Percentiles rank a stretch among this genome's conserved stretches.
phyloP scores from a whole-genome alignment of 768 basidiomycete genomes.

The Vararia minispora region DNA sequence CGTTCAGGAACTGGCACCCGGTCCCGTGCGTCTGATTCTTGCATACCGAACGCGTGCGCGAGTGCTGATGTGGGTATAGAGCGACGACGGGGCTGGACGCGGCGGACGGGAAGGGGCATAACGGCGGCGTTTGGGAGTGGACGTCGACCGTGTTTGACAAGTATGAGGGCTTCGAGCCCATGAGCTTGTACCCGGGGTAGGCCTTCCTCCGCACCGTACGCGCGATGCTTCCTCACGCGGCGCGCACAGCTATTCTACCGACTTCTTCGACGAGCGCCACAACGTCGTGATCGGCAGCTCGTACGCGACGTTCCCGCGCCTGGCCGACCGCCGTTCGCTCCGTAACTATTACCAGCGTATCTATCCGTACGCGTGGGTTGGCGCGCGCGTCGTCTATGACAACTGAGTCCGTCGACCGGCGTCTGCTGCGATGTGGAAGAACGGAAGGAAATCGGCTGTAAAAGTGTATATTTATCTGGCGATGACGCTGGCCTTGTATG shows the following conservation, averaged over 20 bases:
- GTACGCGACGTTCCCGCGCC: slow-evolving; percentile 73
- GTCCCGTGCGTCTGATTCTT: slow-evolving; percentile 51
- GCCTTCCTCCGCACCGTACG: slow-evolving; percentile 4
- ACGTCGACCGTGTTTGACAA: slow-evolving; percentile 69
- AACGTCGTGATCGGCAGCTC: slow-evolving; percentile 87
- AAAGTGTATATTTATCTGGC: no score
- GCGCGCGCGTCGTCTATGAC: slow-evolving; percentile 60
- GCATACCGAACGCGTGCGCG: background rate
- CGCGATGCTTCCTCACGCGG: background rate
- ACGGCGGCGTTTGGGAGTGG: slow-evolving; percentile 99
- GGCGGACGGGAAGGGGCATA: slow-evolving; percentile 51
- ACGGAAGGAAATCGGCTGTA: no score
- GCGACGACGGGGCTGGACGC: slow-evolving; percentile 54
- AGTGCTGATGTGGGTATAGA: slow-evolving; percentile 23
- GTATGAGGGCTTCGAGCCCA: slow-evolving; percentile 66
- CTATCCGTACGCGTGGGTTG: slow-evolving; percentile 85
- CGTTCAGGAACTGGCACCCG: slow-evolving; percentile 91
- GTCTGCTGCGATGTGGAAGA: no score
- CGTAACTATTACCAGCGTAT: slow-evolving; percentile 91
- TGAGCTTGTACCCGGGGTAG: slow-evolving; percentile 79
- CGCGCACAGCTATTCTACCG: slow-evolving; percentile 55
- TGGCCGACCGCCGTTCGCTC: slow-evolving; percentile 64
- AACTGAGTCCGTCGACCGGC: no score
- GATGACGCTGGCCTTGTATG: no score
- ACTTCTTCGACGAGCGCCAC: slow-evolving; percentile 88